Percentiles rank a stretch among this genome's conserved stretches.
phyloP scores from a whole-genome alignment of 768 basidiomycete genomes.

The Obba rivulosa region DNA sequence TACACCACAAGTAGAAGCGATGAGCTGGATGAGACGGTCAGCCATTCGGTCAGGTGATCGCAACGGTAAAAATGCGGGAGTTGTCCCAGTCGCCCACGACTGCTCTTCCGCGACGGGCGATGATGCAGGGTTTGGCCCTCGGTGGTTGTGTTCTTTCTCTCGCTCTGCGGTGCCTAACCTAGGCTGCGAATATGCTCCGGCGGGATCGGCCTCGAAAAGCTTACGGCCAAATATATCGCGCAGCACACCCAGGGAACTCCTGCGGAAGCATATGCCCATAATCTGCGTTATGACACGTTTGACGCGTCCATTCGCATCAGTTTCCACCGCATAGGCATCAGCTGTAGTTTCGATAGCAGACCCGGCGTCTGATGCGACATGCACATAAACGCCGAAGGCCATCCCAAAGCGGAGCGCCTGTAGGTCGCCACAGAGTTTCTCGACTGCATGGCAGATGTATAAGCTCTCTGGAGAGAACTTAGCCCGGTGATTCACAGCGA shows the following conservation, averaged over 20 bases:
- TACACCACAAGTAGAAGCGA: slow-evolving; percentile 39
- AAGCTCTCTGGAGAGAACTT: slow-evolving; percentile 35
- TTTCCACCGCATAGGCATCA: slow-evolving; percentile 46
- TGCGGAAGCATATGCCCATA: slow-evolving; percentile 55
- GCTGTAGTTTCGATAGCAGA: slow-evolving; percentile 30
- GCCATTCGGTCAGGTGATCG: too few relatives aligned
- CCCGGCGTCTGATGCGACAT: not conserved
- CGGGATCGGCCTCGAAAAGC: too few relatives aligned
- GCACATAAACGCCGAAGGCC: slow-evolving; percentile 42
- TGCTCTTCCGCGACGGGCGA: too few relatives aligned
- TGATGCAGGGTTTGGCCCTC: too few relatives aligned
- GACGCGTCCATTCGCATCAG: slow-evolving; percentile 28
- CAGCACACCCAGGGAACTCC: slow-evolving; percentile 36
- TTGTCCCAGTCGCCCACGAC: too few relatives aligned
- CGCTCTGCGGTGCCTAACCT: too few relatives aligned
- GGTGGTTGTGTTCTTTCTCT: too few relatives aligned
- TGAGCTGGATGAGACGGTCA: slow-evolving; percentile 14
- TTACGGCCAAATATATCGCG: too few relatives aligned
- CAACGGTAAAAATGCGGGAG: too few relatives aligned
- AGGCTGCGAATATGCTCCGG: too few relatives aligned
- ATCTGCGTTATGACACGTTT: slow-evolving; percentile 52
- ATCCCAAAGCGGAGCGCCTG: slow-evolving; percentile 34
- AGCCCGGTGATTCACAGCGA: slow-evolving; percentile 53
- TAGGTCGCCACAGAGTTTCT: slow-evolving; percentile 27
- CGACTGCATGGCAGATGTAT: slow-evolving; percentile 59